A percentile compares a stretch with the other conserved stretches of the same genome.
Evolutionary conservation across 768 basidiomycete genomes (phyloP).

Genomic region (Chalciporus chontae): DNA sequence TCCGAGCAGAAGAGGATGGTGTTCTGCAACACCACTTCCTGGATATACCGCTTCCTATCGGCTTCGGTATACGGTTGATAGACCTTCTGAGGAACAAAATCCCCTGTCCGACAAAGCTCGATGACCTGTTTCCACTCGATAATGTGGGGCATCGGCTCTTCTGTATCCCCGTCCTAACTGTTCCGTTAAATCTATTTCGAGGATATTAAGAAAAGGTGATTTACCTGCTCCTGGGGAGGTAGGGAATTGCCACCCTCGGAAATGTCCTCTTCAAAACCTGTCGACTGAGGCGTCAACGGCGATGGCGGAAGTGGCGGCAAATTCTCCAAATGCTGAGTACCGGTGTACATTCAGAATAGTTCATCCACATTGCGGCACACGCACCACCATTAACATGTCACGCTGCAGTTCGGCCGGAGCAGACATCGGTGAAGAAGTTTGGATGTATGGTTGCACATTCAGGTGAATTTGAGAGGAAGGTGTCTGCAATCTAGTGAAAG

Average conservation of each 20-base stretch:
- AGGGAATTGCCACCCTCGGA: not conserved
- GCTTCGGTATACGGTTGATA: conserved; percentile 77
- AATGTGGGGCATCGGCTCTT: conserved; percentile 23
- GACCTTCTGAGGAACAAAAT: conserved; percentile 67
- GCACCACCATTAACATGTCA: conserved; percentile 6
- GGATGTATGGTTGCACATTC: conserved; percentile 1
- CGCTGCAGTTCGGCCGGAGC: conserved; percentile 2
- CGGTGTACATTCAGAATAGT: not conserved
- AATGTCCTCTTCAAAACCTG: conserved; percentile 1
- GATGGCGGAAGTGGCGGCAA: conserved; percentile 8
- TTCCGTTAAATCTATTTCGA: not conserved
- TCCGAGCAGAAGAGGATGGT: conserved; percentile 64
- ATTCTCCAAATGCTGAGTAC: conserved; percentile 11
- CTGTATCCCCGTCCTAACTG: conserved; percentile 21
- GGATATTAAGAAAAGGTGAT: not conserved
- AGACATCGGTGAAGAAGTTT: conserved; percentile 10
- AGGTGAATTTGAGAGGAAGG: conserved; percentile 2
- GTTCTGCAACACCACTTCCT: conserved; percentile 57
- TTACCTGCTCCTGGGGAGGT: conserved; percentile 12
- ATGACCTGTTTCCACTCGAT: conserved; percentile 23
- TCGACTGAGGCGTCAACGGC: conserved; percentile 8
- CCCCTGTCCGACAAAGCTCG: conserved; percentile 29
- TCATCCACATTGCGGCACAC: not conserved
- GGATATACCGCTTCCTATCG: conserved; percentile 73
- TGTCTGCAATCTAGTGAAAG: conserved; percentile 8